These are phyloP conservation scores for Madurella fahalii DNA, from an alignment of 2,329 filamentous ascomycete species.

Conservation along the genomic window DNA sequence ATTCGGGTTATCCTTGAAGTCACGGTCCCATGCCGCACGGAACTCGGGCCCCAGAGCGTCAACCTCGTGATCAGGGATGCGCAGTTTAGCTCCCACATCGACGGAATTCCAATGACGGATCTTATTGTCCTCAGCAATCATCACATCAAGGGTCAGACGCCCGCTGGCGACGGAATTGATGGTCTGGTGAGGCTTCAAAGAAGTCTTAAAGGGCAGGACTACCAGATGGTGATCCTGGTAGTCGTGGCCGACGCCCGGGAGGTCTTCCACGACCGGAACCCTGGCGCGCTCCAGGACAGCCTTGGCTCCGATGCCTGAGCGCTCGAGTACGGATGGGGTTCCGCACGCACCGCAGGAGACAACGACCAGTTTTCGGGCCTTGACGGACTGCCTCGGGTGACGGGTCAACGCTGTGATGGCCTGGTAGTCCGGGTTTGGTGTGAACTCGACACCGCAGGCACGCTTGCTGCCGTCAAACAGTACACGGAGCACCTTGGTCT, in stretches of 20 bases:
- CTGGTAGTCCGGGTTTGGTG: slow-evolving; percentile 42
- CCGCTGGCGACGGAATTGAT: too few relatives aligned
- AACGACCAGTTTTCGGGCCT: slow-evolving; percentile 52
- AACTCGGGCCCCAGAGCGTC: slow-evolving; percentile 48
- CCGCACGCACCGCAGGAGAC: slow-evolving; percentile 47
- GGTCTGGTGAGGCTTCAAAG: too few relatives aligned
- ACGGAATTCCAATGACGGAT: too few relatives aligned
- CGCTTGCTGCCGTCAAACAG: slow-evolving; percentile 49
- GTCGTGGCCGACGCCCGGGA: slow-evolving; percentile 49
- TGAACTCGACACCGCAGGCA: slow-evolving; percentile 55
- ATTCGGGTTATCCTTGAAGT: slow-evolving; percentile 36
- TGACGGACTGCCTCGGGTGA: slow-evolving; percentile 39
- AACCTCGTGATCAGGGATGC: slow-evolving; percentile 35
- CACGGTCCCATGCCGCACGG: slow-evolving; percentile 45
- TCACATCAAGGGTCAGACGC: too few relatives aligned
- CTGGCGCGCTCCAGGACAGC: slow-evolving; percentile 40
- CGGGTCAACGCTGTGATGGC: slow-evolving; percentile 23
- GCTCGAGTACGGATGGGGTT: slow-evolving; percentile 54
- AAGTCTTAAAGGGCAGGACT: too few relatives aligned
- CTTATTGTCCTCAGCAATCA: too few relatives aligned
- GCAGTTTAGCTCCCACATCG: too few relatives aligned
- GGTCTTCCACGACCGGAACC: slow-evolving; percentile 44
- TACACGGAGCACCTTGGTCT: slow-evolving; percentile 39
- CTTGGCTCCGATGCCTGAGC: slow-evolving; percentile 57
- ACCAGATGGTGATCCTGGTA: slow-evolving; percentile 51